These are phyloP conservation scores for Collybia mongolica DNA, from an alignment of 768 basidiomycete species.

Conservation along the genomic window DNA sequence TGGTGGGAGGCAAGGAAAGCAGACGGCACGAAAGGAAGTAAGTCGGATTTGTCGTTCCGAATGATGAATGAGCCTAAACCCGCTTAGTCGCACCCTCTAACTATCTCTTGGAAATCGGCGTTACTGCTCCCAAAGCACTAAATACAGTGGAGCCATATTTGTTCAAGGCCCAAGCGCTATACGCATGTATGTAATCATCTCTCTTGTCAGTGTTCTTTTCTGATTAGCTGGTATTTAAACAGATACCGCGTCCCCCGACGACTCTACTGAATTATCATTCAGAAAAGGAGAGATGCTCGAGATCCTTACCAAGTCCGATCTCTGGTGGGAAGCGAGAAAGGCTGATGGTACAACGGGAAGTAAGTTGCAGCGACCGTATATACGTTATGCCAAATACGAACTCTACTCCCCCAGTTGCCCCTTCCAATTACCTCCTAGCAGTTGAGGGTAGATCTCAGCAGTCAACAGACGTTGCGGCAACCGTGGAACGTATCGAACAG, in stretches of 20 bases:
- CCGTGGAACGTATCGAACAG: too few species aligned
- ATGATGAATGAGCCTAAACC: too few species aligned
- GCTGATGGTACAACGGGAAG: conserved; percentile 61
- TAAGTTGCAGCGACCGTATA: conserved; percentile 36
- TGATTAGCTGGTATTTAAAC: not conserved
- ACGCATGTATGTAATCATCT: conserved; percentile 15
- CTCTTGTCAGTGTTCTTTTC: conserved; percentile 1
- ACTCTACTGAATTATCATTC: conserved; percentile 85
- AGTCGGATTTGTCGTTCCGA: conserved; percentile 17
- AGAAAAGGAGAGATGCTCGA: conserved; percentile 80
- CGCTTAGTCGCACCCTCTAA: too few species aligned
- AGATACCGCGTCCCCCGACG: conserved; percentile 75
- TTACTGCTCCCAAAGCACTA: too few species aligned
- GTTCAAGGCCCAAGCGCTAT: too few species aligned
- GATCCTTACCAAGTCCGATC: conserved; percentile 69
- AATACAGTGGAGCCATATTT: too few species aligned
- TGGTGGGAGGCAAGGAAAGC: conserved; percentile 79
- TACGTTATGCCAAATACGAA: not conserved
- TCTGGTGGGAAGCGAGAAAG: conserved; percentile 83
- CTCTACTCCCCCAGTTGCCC: conserved; percentile 24
- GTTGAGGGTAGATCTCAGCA: too few species aligned
- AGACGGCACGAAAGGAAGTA: conserved; percentile 65
- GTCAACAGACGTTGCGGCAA: too few species aligned
- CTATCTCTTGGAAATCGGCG: too few species aligned
- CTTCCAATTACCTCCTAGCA: conserved; percentile 35